These are phyloP conservation scores for Penicillium odoratum DNA, from an alignment of 495 filamentous ascomycete genomes.

Conservation along the genomic window DNA sequence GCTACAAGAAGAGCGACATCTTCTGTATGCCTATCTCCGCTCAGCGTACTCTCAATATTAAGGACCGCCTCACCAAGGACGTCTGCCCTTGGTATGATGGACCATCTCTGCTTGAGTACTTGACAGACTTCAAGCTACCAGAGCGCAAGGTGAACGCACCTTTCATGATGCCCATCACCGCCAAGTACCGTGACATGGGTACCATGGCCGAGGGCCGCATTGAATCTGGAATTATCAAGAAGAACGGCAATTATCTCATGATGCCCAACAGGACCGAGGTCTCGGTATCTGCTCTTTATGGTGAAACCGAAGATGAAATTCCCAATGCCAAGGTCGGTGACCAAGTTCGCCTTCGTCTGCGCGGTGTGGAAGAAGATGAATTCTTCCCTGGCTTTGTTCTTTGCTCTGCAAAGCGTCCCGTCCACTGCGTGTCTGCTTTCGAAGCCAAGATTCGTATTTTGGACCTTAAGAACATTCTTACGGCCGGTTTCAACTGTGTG, in stretches of 20 bases:
- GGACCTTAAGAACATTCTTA: slow-evolving; percentile 93
- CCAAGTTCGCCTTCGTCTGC: slow-evolving; percentile 87
- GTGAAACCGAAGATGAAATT: slow-evolving; percentile 95
- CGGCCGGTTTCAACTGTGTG: slow-evolving; percentile 86
- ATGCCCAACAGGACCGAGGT: slow-evolving; percentile 91
- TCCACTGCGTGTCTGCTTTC: slow-evolving; percentile 85
- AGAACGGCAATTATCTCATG: slow-evolving; percentile 77
- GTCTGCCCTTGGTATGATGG: slow-evolving; percentile 81
- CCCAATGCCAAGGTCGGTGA: slow-evolving; percentile 80
- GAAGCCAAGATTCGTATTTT: slow-evolving; percentile 95
- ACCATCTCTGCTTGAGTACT: slow-evolving; percentile 91
- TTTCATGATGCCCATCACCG: slow-evolving; percentile 98
- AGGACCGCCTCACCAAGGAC: slow-evolving; percentile 79
- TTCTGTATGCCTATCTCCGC: slow-evolving; percentile 97
- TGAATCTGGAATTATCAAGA: slow-evolving; percentile 89
- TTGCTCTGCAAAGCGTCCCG: slow-evolving; percentile 85
- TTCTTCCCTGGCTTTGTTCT: slow-evolving; percentile 96
- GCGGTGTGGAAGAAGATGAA: slow-evolving; percentile 96
- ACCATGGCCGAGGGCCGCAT: slow-evolving; percentile 98
- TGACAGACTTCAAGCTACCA: slow-evolving; percentile 84
- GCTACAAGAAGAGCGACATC: slow-evolving; percentile 92
- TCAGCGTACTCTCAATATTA: slow-evolving; percentile 79
- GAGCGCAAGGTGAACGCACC: slow-evolving; percentile 97
- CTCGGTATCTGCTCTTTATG: slow-evolving; percentile 80
- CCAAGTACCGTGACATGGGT: slow-evolving; percentile 96